These are phyloP conservation scores for Cornus florida DNA, from an alignment of 148 eudicot species.

Conservation along the genomic window DNA sequence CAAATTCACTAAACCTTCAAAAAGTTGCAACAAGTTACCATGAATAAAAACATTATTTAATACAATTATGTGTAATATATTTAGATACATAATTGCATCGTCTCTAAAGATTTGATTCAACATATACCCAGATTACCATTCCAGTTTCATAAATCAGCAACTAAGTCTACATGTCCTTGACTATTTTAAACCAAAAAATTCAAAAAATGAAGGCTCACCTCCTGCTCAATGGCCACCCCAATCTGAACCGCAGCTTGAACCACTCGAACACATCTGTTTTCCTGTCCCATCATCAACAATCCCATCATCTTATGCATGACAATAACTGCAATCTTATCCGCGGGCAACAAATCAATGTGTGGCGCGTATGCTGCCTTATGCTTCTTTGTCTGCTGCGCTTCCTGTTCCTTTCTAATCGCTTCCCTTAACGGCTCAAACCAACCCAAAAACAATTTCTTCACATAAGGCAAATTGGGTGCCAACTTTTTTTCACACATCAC, in stretches of 20 bases:
- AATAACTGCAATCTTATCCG: conserved; percentile 93
- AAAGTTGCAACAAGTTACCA: no score
- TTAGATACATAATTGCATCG: no score
- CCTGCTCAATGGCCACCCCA: conserved; percentile 81
- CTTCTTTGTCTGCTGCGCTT: conserved; percentile 41
- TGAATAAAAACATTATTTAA: no score
- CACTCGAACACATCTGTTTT: conserved; percentile 55
- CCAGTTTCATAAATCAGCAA: no score
- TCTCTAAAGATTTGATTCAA: no score
- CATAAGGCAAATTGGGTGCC: conserved; percentile 87
- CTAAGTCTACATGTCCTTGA: no score
- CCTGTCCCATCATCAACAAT: conserved; percentile 63
- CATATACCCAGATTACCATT: no score
- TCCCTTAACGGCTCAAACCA: conserved; percentile 91
- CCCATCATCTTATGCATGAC: conserved; percentile 93
- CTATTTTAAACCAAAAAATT: no score
- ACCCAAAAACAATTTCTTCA: conserved; percentile 71
- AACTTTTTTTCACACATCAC: conserved; percentile 86
- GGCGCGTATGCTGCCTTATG: conserved; percentile 50
- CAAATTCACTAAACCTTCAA: no score
- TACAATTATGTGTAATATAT: no score
- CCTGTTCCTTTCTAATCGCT: conserved; percentile 75
- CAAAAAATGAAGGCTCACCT: conserved; percentile 39
- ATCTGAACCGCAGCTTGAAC: conserved; percentile 78
- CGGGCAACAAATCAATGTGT: conserved; percentile 62